Evolutionary conservation across 805 yeast species (phyloP).

Genomic region (Lipomyces starkeyi): DNA sequence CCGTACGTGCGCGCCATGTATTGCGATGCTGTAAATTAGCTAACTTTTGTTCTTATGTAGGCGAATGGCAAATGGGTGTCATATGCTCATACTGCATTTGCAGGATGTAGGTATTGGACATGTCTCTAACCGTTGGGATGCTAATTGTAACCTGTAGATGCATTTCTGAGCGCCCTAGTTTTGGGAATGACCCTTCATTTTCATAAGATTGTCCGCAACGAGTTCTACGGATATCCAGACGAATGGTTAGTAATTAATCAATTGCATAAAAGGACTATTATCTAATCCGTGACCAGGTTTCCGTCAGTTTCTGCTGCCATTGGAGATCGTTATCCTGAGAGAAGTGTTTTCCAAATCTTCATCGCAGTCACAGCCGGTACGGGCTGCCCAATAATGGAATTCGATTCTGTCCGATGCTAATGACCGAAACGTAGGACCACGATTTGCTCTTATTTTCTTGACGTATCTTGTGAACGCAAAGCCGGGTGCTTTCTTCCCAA

Average conservation of each 20-base stretch:
- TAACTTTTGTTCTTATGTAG: conserved; percentile 13
- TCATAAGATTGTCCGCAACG: conserved; percentile 85
- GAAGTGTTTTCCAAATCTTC: conserved; percentile 87
- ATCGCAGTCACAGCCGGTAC: conserved; percentile 88
- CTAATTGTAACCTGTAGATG: conserved; percentile 19
- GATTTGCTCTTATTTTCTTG: conserved; percentile 33
- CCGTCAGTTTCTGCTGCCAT: conserved; percentile 97
- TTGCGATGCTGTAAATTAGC: not conserved
- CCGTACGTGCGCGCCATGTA: conserved; percentile 19
- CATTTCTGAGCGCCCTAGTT: conserved; percentile 39
- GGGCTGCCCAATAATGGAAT: not conserved
- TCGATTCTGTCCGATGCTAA: conserved; percentile 58
- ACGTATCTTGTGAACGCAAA: conserved; percentile 26
- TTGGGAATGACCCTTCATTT: conserved; percentile 62
- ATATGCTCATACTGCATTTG: conserved; percentile 36
- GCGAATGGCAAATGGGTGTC: conserved; percentile 38
- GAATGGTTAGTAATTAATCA: conserved; percentile 66
- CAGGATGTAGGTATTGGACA: conserved; percentile 31
- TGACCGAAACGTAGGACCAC: conserved; percentile 44
- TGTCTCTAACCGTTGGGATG: not conserved
- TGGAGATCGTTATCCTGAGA: conserved; percentile 95
- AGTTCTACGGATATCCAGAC: conserved; percentile 88
- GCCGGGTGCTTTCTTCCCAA: conserved; percentile 49
- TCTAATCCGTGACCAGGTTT: conserved; percentile 50
- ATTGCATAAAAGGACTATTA: not conserved